Percentiles rank a stretch among this genome's conserved stretches.
Evolutionary conservation across 148 eudicot genomes (phyloP).

Genomic region (Pouteria glomerata): DNA sequence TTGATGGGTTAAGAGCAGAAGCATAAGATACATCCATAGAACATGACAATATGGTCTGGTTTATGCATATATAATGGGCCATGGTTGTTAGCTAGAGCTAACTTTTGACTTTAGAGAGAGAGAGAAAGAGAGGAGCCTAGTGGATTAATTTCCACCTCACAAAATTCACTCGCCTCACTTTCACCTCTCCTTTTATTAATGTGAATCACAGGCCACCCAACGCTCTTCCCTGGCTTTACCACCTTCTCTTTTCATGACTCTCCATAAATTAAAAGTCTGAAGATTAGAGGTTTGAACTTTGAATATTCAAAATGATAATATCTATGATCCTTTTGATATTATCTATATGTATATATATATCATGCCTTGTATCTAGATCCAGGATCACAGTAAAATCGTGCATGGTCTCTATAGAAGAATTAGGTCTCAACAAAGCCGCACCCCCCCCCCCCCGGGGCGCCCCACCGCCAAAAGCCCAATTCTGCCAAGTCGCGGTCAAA

Average conservation of each 20-base stretch:
- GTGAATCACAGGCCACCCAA: slow-evolving; percentile 48
- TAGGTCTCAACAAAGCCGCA: no score
- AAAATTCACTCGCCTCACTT: slow-evolving; percentile 25
- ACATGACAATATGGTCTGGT: slow-evolving; percentile 2
- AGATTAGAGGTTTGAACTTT: slow-evolving; percentile 21
- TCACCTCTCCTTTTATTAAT: slow-evolving; percentile 43
- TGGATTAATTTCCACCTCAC: slow-evolving; percentile 46
- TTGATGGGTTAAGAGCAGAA: not conserved
- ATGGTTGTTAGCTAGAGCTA: slow-evolving; percentile 7
- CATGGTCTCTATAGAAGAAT: no score
- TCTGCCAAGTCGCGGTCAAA: no score
- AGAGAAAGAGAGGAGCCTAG: slow-evolving; percentile 28
- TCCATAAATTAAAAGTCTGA: slow-evolving; percentile 21
- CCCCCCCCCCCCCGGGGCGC: no score
- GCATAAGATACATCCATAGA: not conserved
- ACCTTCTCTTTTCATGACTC: slow-evolving; percentile 48
- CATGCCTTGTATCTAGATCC: no score
- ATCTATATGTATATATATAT: no score
- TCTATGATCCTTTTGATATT: no score
- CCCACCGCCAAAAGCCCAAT: no score
- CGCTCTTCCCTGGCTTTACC: slow-evolving; percentile 40
- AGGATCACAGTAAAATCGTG: no score
- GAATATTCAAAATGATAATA: slow-evolving; percentile 10
- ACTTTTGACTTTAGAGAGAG: slow-evolving; percentile 23
- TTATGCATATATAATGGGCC: slow-evolving; percentile 17